Conservation (phyloP, 2,329 filamentous ascomycete genomes). For the Falciphora oryzae region DNA sequence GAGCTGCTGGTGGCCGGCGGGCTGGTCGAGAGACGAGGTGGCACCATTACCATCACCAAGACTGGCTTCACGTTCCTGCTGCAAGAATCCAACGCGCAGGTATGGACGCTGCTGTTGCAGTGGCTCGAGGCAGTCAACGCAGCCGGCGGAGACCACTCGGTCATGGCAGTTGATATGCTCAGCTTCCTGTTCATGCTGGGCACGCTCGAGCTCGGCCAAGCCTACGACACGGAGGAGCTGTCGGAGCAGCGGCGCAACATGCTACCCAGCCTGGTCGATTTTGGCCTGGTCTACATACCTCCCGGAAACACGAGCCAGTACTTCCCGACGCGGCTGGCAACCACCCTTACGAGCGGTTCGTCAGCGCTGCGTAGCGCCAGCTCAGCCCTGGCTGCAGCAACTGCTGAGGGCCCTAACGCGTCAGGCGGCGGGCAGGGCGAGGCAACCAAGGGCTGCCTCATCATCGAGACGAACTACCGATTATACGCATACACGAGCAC, state of each 20-base stretch:
- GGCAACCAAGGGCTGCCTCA: conserved; percentile 71
- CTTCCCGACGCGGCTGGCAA: conserved; percentile 91
- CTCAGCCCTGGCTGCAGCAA: conserved; percentile 62
- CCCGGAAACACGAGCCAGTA: conserved; percentile 53
- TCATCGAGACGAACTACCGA: conserved; percentile 96
- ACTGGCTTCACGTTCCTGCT: conserved; percentile 91
- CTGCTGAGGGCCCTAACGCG: conserved; percentile 38
- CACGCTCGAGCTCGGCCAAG: conserved; percentile 82
- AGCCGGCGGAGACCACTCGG: conserved; percentile 38
- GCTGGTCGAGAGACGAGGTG: conserved; percentile 59
- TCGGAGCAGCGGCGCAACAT: conserved; percentile 79
- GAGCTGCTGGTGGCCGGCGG: conserved; percentile 74
- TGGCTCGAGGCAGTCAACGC: conserved; percentile 72
- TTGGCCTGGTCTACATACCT: conserved; percentile 81
- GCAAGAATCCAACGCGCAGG: conserved; percentile 92
- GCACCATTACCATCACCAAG: conserved; percentile 71
- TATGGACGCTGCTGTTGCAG: conserved; percentile 90
- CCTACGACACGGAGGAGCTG: conserved; percentile 82
- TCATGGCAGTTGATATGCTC: conserved; percentile 71
- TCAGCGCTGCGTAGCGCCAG: conserved; percentile 65
- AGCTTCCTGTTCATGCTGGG: conserved; percentile 95
- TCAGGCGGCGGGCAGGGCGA: conserved; percentile 40
- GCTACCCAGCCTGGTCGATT: conserved; percentile 84
- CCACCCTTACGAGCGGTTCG: conserved; percentile 76
- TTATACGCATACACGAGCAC: conserved; percentile 96